Evolutionary conservation across 768 basidiomycete genomes (phyloP).

Genomic region (Astraeus odoratus): DNA sequence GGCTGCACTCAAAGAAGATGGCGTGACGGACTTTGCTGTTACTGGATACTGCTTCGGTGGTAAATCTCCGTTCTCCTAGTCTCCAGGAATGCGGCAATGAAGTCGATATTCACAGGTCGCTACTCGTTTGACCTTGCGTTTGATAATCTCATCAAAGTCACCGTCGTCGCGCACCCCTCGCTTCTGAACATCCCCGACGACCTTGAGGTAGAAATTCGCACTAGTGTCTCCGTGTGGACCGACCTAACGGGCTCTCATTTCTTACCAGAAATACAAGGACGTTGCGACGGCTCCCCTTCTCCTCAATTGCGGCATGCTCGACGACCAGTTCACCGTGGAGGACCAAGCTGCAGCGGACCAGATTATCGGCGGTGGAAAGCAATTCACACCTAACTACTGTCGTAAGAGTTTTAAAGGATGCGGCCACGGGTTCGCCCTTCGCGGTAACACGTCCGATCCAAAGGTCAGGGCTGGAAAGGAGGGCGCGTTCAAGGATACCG

Average conservation of each 20-base stretch:
- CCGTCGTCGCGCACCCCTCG: constrained; percentile 54
- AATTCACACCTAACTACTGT: constrained; percentile 44
- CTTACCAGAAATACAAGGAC: constrained; percentile 39
- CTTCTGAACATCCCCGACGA: constrained; percentile 53
- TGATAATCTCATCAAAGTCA: constrained; percentile 42
- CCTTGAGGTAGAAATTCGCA: constrained; percentile 40
- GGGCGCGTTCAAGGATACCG: constrained; percentile 50
- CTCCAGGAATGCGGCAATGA: too few relatives aligned
- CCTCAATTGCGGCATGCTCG: constrained; percentile 57
- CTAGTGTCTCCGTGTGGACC: not conserved
- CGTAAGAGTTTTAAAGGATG: constrained; percentile 42
- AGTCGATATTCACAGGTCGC: constrained; percentile 30
- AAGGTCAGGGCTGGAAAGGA: constrained; percentile 56
- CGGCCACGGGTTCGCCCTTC: constrained; percentile 48
- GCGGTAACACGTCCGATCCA: constrained; percentile 40
- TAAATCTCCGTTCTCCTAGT: too few relatives aligned
- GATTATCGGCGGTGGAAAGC: constrained; percentile 40
- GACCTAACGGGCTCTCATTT: not conserved
- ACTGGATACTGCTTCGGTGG: constrained; percentile 71
- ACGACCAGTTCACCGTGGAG: constrained; percentile 44
- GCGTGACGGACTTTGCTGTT: constrained; percentile 51
- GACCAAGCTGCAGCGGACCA: constrained; percentile 39
- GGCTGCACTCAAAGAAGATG: constrained; percentile 47
- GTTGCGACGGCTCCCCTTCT: constrained; percentile 50
- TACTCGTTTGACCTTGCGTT: constrained; percentile 59